A percentile compares a stretch with the other conserved stretches of the same genome.
phyloP scores from a whole-genome alignment of 306 rosid genomes.

The Trichosanthes truncata region DNA sequence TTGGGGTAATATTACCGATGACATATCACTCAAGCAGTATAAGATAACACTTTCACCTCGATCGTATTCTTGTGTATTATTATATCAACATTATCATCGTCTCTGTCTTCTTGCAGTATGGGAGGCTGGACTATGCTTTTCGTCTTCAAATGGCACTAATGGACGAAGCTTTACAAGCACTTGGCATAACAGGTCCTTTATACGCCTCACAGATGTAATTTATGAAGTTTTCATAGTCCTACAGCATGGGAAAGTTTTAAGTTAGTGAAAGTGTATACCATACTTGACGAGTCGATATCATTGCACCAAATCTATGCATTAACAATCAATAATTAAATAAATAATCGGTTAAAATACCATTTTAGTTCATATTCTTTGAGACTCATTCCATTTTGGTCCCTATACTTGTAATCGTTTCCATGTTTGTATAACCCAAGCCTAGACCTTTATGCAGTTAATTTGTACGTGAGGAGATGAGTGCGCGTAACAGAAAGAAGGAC shows the following conservation, averaged over 20 bases:
- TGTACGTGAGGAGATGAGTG: background rate
- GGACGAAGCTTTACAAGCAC: conserved; percentile 35
- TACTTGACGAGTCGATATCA: background rate
- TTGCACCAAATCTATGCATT: background rate
- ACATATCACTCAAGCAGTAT: background rate
- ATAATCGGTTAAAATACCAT: no score
- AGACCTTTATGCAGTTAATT: background rate
- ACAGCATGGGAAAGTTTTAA: conserved; percentile 10
- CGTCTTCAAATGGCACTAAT: conserved; percentile 15
- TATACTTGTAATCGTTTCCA: background rate
- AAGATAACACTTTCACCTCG: background rate
- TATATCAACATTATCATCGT: background rate
- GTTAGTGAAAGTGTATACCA: background rate
- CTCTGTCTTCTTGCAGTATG: background rate
- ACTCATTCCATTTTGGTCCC: no score
- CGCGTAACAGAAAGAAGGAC: conserved; percentile 1
- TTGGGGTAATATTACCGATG: background rate
- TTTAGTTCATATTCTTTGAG: no score
- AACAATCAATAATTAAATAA: background rate
- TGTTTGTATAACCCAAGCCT: background rate
- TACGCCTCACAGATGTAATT: conserved; percentile 73
- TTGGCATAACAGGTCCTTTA: conserved; percentile 31
- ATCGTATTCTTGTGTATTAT: background rate
- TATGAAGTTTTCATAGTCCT: conserved; percentile 73
- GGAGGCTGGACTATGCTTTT: conserved; percentile 12